Conservation (phyloP, 495 filamentous ascomycete species). For the Podospora anserina region DNA sequence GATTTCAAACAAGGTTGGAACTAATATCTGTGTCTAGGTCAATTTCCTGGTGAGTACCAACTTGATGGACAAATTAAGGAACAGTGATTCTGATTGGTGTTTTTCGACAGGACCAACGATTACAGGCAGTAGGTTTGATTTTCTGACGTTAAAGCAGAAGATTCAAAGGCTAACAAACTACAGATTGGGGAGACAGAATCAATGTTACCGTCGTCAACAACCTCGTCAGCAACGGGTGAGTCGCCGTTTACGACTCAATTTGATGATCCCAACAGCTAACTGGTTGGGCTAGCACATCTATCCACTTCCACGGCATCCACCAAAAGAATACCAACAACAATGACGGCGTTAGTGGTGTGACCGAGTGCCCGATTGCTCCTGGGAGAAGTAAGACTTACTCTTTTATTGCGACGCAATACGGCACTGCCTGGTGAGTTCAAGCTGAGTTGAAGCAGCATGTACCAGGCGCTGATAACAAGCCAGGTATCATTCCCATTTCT, state of each 20-base stretch:
- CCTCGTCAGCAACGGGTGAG: conserved; percentile 39
- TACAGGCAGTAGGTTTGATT: conserved; percentile 30
- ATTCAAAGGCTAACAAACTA: conserved; percentile 16
- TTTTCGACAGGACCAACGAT: conserved; percentile 51
- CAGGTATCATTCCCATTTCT: conserved; percentile 57
- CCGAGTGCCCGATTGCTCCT: conserved; percentile 52
- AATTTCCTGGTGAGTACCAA: conserved; percentile 26
- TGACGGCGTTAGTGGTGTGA: conserved; percentile 47
- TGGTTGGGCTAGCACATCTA: conserved; percentile 28
- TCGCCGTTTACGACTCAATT: background rate
- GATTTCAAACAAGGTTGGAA: conserved; percentile 17
- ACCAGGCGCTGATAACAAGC: background rate
- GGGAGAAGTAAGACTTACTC: conserved; percentile 42
- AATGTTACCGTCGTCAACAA: conserved; percentile 55
- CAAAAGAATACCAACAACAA: conserved; percentile 37
- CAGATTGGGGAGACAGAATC: conserved; percentile 59
- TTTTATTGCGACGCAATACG: conserved; percentile 52
- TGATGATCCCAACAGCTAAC: background rate
- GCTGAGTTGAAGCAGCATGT: background rate
- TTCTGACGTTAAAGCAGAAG: background rate
- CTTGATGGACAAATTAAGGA: no score
- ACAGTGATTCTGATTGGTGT: background rate
- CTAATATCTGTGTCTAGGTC: conserved; percentile 19
- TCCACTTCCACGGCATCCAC: conserved; percentile 57
- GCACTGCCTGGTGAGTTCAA: conserved; percentile 28